Conservation (phyloP, 345 rosid species). For the Sisymbrium altissimum region DNA sequence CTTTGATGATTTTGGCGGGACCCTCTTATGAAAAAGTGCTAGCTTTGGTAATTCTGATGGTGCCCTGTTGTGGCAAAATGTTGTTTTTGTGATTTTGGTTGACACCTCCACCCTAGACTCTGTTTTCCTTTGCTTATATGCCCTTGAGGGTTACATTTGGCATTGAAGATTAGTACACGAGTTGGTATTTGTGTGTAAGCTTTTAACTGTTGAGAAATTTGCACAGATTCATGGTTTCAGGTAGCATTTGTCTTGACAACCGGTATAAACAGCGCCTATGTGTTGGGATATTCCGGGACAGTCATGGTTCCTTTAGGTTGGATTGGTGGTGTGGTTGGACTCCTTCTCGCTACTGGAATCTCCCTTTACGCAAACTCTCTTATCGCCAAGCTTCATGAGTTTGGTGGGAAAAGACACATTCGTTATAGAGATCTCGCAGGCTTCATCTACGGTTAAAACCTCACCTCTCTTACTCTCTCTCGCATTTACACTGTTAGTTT, state of each 20-base stretch:
- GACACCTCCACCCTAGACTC: background rate
- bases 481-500: background rate
- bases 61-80: no score
- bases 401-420: conserved; percentile 88
- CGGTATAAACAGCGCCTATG: conserved; percentile 83
- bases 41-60: background rate
- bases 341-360: conserved; percentile 59
- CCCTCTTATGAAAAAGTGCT: background rate
- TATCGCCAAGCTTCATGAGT: conserved; percentile 78
- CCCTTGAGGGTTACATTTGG: background rate
- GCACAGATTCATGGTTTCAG: conserved; percentile 87
- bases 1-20: background rate
- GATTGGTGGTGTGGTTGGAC: conserved; percentile 70
- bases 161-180: background rate
- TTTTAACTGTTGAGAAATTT: background rate
- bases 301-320: conserved; percentile 93
- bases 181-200: background rate
- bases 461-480: background rate
- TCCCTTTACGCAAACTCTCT: conserved; percentile 85
- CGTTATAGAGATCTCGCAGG: conserved; percentile 96
- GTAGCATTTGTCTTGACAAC: conserved; percentile 78
- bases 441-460: conserved; percentile 53
- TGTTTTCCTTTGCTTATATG: background rate
- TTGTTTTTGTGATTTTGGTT: no score
- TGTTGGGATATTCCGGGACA: conserved; percentile 86